These are phyloP conservation scores for Fusarium armeniacum DNA, from an alignment of 2,329 filamentous ascomycete species.

Conservation along the genomic window DNA sequence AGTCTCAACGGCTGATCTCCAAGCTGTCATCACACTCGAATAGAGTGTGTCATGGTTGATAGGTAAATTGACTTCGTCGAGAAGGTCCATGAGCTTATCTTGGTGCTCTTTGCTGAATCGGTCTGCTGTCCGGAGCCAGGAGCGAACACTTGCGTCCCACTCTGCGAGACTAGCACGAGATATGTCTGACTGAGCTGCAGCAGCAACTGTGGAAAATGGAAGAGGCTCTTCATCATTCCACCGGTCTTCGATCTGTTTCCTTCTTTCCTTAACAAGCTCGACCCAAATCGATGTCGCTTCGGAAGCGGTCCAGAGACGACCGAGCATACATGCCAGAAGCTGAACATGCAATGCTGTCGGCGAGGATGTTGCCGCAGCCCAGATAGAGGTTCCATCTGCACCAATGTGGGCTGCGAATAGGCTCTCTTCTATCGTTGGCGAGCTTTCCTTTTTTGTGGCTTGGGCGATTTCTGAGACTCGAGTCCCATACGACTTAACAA, in stretches of 20 bases:
- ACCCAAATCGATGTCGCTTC: slow-evolving; percentile 54
- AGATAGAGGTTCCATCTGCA: slow-evolving; percentile 45
- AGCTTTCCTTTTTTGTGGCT: neutral
- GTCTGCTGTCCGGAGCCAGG: slow-evolving; percentile 1
- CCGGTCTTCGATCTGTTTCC: neutral
- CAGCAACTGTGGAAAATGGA: neutral
- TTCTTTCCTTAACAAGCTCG: slow-evolving; percentile 30
- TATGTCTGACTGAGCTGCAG: slow-evolving; percentile 1
- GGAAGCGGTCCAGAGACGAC: slow-evolving; percentile 38
- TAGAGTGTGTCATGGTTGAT: neutral
- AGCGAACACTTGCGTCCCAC: neutral
- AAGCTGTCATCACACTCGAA: neutral
- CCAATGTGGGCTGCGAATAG: slow-evolving; percentile 49
- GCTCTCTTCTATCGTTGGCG: slow-evolving; percentile 5
- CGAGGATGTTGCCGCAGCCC: slow-evolving; percentile 51
- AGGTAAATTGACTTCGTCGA: neutral
- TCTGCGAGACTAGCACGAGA: neutral
- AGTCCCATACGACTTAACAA: slow-evolving; percentile 55
- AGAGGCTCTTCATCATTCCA: neutral
- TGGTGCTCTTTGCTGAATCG: neutral
- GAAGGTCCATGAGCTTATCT: neutral
- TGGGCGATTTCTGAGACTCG: slow-evolving; percentile 52
- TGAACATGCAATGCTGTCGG: slow-evolving; percentile 49
- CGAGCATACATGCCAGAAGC: slow-evolving; percentile 55
- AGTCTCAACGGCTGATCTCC: neutral